Evolutionary conservation across 495 filamentous ascomycete species (phyloP), one percentile per base, ranked within the genome.

Genomic region (Aspergillus funiculosus): DNA sequence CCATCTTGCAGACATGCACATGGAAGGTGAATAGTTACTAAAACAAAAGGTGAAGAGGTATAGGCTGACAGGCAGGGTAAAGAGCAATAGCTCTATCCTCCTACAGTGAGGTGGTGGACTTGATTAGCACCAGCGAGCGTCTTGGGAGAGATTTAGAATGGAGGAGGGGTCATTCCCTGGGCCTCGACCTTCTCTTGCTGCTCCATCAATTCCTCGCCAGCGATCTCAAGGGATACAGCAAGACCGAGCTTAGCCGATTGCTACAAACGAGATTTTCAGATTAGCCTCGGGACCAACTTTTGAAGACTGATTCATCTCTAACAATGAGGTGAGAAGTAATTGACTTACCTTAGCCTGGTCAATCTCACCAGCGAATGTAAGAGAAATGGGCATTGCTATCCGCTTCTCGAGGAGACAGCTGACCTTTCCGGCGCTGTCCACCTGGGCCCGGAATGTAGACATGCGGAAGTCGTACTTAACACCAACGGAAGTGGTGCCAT

Each of bases 401-500:
- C 87, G 79, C 81, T 95, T 97, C 76, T 99, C 94, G 48, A 97
- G 73, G 55, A 95, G 74, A 60, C 87, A 92, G 68, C 83, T 85
- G 52, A 99, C 76, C 74, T 89, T 92, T 55, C 94, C 94, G 49
- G 87, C 79, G 59, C 88, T 91, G 68, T 99, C 92, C 40, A 99
- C 77, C 69, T 97, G 94, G 15, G 91, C 92, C 51, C 90, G 80
- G 79, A 96, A 95, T 7, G 86, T 90, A 27, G 87, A 91, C 60
- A 86, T 83, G 46, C 87, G 77, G 82, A 99, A 99, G 61, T 97
- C 92, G 65, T 99, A 99, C 71, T 97, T 99, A 54, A 87, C 89
- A 59, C 92, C 94, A 55, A 96, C 75, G 29, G 89, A 85, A 43
- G 92, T 89, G 38, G 85, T 76, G 32, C 94, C 94, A 55, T 97